Base-by-base conservation (phyloP, 2,329 filamentous ascomycete genomes). In the Aspergillus amoenus region DNA sequence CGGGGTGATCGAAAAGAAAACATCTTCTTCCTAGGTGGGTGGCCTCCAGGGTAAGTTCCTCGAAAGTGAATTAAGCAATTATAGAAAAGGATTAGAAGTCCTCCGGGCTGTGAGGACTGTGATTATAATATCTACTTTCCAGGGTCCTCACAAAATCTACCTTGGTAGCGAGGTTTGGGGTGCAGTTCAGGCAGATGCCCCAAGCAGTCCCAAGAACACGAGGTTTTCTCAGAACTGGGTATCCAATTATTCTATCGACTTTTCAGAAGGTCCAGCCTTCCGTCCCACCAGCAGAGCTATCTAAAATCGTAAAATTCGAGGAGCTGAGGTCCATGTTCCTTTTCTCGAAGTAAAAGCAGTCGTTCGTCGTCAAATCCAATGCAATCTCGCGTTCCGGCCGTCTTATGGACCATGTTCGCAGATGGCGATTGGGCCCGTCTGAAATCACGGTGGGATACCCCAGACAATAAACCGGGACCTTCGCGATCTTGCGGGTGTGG, bases 351-450 rank as follows among this genome's bases (percentile, higher is more conserved):
- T 42, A 96, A 85, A 60, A 96, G 87, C n/a, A 96, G 89, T 76
- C 91, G 91, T 73, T 96, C 90, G 43, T 96, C 91, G 67, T 96
- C 91, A 67, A 96, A 96, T 0, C 90, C 91, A 8, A 96, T 86
- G 84, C 89, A 93, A 51, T 82, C 81, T 59, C 80, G 74, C 40
- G 77, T 81, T 5, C 80, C 70, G 4, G 75, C 72, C 13, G 77
- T 62, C 45, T 79, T 74, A 41, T 72, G 70, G 27, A 74, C 71
- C 13, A 65, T 60, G 49, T 75, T 68, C 6, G 73, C 64, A 52
- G 75, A 63, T 32, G 6, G 70, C 7, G 60, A 59, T 3, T 58
- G 45, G 3, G 66, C 55, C 21, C 57, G 58, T 47, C n/a, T 32
- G 15, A 40, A 60, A 63, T 30, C 71, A 65, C 27, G 60, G 62